These are phyloP conservation scores for Zygotorulaspora chibaensis DNA, from an alignment of 805 yeast genomes.

Conservation along the genomic window DNA sequence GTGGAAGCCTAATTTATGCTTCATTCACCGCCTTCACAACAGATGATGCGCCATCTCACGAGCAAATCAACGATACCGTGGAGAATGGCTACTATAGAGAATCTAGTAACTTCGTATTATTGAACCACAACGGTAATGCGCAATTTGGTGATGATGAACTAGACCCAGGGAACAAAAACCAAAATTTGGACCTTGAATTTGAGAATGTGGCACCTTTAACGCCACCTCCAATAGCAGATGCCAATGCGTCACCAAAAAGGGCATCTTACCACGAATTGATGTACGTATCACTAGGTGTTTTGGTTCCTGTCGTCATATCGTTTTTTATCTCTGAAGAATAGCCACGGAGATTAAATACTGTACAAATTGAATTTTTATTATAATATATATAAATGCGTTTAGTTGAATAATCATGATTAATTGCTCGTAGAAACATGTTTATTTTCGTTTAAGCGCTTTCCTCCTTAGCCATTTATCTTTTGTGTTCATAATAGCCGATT, in stretches of 20 bases:
- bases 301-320: conserved; percentile 30
- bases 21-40: conserved; percentile 32
- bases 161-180: neutral
- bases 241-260: neutral
- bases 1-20: conserved; percentile 36
- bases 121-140: conserved; percentile 1
- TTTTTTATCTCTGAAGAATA: conserved; percentile 21
- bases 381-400: neutral
- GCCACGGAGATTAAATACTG: neutral
- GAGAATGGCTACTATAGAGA: conserved; percentile 6
- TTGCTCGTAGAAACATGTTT: conserved; percentile 2
- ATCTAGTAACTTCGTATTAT: conserved; percentile 5
- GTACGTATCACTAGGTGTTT: conserved; percentile 26
- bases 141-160: neutral
- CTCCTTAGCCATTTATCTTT: conserved; percentile 36
- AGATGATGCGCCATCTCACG: conserved; percentile 17
- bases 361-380: neutral
- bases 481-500: conserved; percentile 21
- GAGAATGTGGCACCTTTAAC: conserved; percentile 5
- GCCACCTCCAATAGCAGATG: conserved; percentile 1
- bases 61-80: conserved; percentile 2
- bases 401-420: neutral
- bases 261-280: conserved; percentile 17
- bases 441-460: conserved; percentile 28
- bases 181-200: neutral